Conservation (phyloP, 345 rosid genomes). For the Hypericum perforatum region DNA sequence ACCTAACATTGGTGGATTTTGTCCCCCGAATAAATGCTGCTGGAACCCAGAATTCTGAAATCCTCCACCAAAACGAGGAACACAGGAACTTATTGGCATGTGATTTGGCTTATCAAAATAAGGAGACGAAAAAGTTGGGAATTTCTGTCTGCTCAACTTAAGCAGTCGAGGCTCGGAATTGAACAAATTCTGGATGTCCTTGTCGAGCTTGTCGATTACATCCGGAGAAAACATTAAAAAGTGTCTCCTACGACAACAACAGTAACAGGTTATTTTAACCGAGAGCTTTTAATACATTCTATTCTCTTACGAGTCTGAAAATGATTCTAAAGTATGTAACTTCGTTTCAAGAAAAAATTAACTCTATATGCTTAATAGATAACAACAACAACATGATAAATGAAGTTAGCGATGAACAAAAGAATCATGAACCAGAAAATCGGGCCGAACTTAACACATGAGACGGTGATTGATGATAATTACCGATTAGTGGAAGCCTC, state of each 20-base stretch:
- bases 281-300: neutral
- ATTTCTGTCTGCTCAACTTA: slow-evolving; percentile 1
- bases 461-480: neutral
- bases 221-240: slow-evolving; percentile 6
- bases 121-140: slow-evolving; percentile 6
- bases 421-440: too few species aligned
- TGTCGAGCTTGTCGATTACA: slow-evolving; percentile 10
- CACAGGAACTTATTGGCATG: neutral
- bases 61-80: neutral
- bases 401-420: too few species aligned
- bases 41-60: neutral
- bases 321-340: too few species aligned
- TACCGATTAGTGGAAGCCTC: slow-evolving; percentile 22
- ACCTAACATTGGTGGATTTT: too few species aligned
- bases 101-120: neutral
- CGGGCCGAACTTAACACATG: too few species aligned
- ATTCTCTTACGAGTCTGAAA: too few species aligned
- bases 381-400: too few species aligned
- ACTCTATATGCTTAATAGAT: too few species aligned
- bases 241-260: slow-evolving; percentile 8
- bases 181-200: slow-evolving; percentile 10
- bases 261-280: neutral
- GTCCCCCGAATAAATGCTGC: neutral
- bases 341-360: too few species aligned
- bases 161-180: neutral